Conservation (phyloP, 768 basidiomycete species). For the Suillus lakei region DNA sequence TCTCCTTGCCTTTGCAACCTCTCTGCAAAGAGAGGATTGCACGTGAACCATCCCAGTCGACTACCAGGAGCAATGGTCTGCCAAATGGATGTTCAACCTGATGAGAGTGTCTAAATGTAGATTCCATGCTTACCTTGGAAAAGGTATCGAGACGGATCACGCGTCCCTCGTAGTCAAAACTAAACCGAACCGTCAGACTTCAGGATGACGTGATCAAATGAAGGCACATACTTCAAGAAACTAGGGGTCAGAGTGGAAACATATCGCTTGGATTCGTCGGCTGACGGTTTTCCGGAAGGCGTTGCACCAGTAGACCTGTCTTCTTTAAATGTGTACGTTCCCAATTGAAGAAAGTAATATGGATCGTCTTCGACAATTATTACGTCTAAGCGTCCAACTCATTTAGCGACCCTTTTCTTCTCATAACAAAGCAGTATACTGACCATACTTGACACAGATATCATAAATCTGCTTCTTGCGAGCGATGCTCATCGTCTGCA, state of each 20-base stretch:
- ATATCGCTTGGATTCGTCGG: constrained; percentile 48
- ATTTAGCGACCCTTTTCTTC: too few species aligned
- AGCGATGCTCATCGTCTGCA: constrained; percentile 59
- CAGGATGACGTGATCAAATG: too few species aligned
- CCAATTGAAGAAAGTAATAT: constrained; percentile 76
- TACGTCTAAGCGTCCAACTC: constrained; percentile 47
- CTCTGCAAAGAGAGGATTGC: constrained; percentile 77
- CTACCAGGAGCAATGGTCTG: constrained; percentile 81
- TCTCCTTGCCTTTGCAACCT: constrained; percentile 73
- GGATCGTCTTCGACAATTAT: constrained; percentile 88
- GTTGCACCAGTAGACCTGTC: constrained; percentile 27
- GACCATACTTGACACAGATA: constrained; percentile 82
- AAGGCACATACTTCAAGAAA: constrained; percentile 52
- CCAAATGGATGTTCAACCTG: constrained; percentile 13
- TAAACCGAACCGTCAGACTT: constrained; percentile 22
- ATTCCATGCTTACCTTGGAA: constrained; percentile 55
- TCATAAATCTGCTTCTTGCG: constrained; percentile 83
- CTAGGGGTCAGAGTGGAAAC: constrained; percentile 62
- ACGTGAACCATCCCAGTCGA: constrained; percentile 81
- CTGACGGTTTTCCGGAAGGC: constrained; percentile 24
- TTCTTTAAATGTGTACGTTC: constrained; percentile 52
- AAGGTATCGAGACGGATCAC: constrained; percentile 86
- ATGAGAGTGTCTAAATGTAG: background rate
- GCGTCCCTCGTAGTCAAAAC: constrained; percentile 78
- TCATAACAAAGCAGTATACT: constrained; percentile 10